Evolutionary conservation across 2,329 filamentous ascomycete species (phyloP), one percentile per base, ranked within the genome.

Genomic region (Chrysoporthe puriensis): DNA sequence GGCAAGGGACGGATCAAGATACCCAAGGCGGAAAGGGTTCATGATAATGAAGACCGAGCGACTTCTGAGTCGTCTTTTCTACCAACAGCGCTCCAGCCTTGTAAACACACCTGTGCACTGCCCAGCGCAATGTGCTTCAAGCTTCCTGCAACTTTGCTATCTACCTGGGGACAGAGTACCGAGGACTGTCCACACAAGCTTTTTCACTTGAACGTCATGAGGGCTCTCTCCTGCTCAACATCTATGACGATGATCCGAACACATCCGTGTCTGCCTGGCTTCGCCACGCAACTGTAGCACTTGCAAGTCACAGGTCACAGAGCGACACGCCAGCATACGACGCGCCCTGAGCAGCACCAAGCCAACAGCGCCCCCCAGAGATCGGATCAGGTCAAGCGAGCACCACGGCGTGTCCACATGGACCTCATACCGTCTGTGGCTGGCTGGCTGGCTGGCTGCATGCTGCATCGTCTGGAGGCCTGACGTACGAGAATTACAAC

Each of bases 1-100:
- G 48, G 34, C 21, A 32, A n/a, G 34, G 13, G 21, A 40, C 16
- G 54, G 34, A n/a, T 40, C 54, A 54, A 52, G 61, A 63, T 63
- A 63, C 61, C 61, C 36, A 6, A 48, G 40, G 40, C 14, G 46
- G 54, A 40, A 40, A 54, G 48, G 36, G 18, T 26, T 43, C 34
- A 63, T 32, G 46, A 63, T 63, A 54, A 63, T 54, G 61, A 63
- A 54, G 48, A 63, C 21, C 14, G 46, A 63, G 43, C 50, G 61
- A 36, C 34, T n/a, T 57, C 2, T 26, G n/a, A 32, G 61, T 42
- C 61, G 50, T 43, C 6, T 54, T 54, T 21, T 40, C 52, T 56
- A 56, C 18, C 54, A 6, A 57, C 34, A 40, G 54, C 54, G 54
- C 16, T 57, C 21, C 50, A 54, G 50, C 11, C 50, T 54, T 32